Conservation (phyloP, 2,329 filamentous ascomycete genomes). For the Orbilia oligospora region DNA sequence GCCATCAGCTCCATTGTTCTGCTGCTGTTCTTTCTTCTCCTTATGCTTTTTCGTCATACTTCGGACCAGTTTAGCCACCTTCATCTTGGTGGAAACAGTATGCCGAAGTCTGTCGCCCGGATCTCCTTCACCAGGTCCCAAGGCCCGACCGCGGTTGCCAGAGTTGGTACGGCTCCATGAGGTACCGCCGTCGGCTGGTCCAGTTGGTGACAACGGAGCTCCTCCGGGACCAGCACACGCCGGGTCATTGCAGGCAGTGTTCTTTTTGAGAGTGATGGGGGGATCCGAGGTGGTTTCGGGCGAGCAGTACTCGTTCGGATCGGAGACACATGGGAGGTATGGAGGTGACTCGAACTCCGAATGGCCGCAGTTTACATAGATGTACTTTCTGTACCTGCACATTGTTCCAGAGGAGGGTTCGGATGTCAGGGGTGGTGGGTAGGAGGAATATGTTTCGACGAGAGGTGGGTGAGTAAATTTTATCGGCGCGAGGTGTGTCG, state of each 20-base stretch:
- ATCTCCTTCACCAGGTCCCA: constrained; percentile 49
- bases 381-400: constrained; percentile 52
- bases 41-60: constrained; percentile 59
- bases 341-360: constrained; percentile 38
- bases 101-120: constrained; percentile 42
- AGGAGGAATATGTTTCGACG: background rate
- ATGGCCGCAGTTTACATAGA: constrained; percentile 45
- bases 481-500: constrained; percentile 28
- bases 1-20: constrained; percentile 47
- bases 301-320: constrained; percentile 43
- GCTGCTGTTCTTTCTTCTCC: constrained; percentile 42
- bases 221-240: constrained; percentile 14
- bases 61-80: constrained; percentile 44
- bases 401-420: constrained; percentile 23
- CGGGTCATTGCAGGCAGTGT: constrained; percentile 26
- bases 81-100: constrained; percentile 56
- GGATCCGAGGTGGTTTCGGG: constrained; percentile 34
- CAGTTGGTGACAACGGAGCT: background rate
- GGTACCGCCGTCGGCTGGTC: constrained; percentile 45
- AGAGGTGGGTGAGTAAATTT: background rate
- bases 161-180: constrained; percentile 45
- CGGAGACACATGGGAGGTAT: constrained; percentile 50
- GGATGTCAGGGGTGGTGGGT: background rate
- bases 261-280: constrained; percentile 51
- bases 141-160: constrained; percentile 34